A percentile compares a stretch with the other conserved stretches of the same genome.
Conservation (phyloP, 2,329 filamentous ascomycete genomes). For the Pyrenophora graminea region DNA sequence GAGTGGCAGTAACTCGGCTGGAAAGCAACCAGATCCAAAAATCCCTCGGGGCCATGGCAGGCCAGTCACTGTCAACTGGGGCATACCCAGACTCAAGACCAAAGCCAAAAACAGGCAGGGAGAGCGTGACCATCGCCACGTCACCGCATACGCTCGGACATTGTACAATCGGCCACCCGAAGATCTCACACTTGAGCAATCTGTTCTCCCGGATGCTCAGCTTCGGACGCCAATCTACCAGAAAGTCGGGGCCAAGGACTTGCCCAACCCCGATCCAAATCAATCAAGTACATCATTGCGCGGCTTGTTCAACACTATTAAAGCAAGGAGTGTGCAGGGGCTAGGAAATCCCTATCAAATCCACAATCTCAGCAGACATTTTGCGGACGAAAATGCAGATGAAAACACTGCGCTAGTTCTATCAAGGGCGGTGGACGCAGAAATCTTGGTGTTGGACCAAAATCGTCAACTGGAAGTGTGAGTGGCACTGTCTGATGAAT, state of each 20-base stretch:
- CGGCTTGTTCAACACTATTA: constrained; percentile 10
- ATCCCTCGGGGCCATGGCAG: not conserved
- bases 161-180: constrained; percentile 5
- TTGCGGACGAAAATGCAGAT: not conserved
- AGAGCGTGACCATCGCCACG: not conserved
- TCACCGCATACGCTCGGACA: constrained; percentile 2
- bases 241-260: not conserved
- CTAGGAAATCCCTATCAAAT: not conserved
- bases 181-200: not conserved
- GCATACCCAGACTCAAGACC: constrained; percentile 7
- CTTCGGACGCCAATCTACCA: constrained; percentile 11
- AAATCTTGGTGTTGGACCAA: not conserved
- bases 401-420: constrained; percentile 4
- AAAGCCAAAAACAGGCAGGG: not conserved
- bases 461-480: constrained; percentile 13
- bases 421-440: constrained; percentile 1
- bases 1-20: not conserved
- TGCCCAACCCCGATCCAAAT: not conserved
- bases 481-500: not conserved
- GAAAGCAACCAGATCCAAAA: not conserved
- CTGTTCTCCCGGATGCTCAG: constrained; percentile 6
- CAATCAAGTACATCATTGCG: constrained; percentile 7
- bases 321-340: not conserved
- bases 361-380: not conserved
- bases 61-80: not conserved